Evolutionary conservation across 176 grass and related monocot genomes (phyloP).

Genomic region (Miscanthus lutarioriparius): DNA sequence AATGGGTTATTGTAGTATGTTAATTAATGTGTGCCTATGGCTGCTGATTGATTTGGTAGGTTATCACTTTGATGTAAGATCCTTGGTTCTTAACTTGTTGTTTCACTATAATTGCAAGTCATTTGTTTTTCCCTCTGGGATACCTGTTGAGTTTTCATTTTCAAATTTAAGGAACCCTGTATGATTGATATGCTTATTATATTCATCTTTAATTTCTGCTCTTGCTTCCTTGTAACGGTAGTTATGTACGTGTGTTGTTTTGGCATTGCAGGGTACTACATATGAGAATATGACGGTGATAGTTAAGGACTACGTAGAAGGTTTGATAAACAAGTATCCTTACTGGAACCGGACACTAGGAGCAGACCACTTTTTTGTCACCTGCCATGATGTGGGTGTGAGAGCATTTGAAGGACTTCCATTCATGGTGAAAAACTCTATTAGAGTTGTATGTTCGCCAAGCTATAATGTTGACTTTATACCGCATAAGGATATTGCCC

Average conservation of each 20-base stretch:
- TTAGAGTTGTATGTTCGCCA: slow-evolving; percentile 85
- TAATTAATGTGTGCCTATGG: background rate
- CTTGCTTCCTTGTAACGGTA: slow-evolving; percentile 24
- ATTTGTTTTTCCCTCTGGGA: background rate
- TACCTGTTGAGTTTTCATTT: background rate
- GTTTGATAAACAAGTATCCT: slow-evolving; percentile 88
- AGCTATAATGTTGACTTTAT: slow-evolving; percentile 92
- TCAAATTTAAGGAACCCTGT: background rate
- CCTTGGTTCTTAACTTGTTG: background rate
- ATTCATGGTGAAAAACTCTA: slow-evolving; percentile 83
- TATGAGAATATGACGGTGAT: slow-evolving; percentile 97
- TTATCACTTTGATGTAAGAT: background rate
- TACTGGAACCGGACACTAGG: slow-evolving; percentile 96
- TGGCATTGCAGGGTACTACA: slow-evolving; percentile 72
- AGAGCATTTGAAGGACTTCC: slow-evolving; percentile 89
- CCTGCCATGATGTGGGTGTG: slow-evolving; percentile 97
- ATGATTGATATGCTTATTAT: background rate
- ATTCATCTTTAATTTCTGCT: slow-evolving; percentile 35
- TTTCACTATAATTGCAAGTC: background rate
- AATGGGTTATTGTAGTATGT: background rate
- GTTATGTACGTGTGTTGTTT: slow-evolving; percentile 31
- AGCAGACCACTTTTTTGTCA: slow-evolving; percentile 89
- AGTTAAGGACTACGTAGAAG: slow-evolving; percentile 75
- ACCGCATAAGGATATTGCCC: slow-evolving; percentile 84
- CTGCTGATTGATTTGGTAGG: background rate